Base-by-base conservation (phyloP, 176 grass and related monocot genomes). In the Hordeum marinum region DNA sequence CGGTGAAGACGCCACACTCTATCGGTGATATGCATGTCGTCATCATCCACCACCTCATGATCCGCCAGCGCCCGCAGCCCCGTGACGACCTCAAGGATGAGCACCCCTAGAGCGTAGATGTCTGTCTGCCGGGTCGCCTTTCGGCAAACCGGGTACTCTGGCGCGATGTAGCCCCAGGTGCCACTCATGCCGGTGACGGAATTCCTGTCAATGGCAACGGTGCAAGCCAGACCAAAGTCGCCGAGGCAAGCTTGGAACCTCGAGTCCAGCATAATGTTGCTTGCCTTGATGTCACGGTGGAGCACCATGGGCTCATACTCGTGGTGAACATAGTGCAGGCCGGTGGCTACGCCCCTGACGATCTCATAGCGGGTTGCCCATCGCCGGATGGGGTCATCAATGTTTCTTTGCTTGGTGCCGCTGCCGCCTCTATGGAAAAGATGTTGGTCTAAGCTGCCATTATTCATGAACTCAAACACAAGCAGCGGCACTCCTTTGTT, bases 1-100 rank as follows among this genome's bases (percentile, higher is more conserved):
- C 43, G 21, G 43, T 84, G 82, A 26, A 84, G 72, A 8, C 13
- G 9, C 82, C 82, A 84, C 0, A 84, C 82, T 72, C 59, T 50
- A 6, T 84, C 72, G 3, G 31, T 32, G 31, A 32, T 32, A 32
- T 32, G 31, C 31, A 32, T 32, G 31, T 32, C 31, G 3, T 32
- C 31, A 32, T 32, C 31, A 32, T 32, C 31, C 31, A 32, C 31
- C 31, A 32, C 31, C 31, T 32, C 31, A 32, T 32, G 31, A 32
- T 32, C 31, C 1, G 31, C 31, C 31, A 32, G 3, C 31, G 31
- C 31, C 31, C 31, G 31, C 3, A 32, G 31, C 31, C 31, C 31
- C 31, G 31, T 32, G 31, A 32, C 31, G 3, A 32, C 31, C 31
- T 32, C 31, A 3, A 32, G 31, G 3, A 32, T 32, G 31, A 32